Evolutionary conservation across 164 flowering plant species (phyloP), one percentile per base, ranked within the genome.

Genomic region (Macadamia tetraphylla): DNA sequence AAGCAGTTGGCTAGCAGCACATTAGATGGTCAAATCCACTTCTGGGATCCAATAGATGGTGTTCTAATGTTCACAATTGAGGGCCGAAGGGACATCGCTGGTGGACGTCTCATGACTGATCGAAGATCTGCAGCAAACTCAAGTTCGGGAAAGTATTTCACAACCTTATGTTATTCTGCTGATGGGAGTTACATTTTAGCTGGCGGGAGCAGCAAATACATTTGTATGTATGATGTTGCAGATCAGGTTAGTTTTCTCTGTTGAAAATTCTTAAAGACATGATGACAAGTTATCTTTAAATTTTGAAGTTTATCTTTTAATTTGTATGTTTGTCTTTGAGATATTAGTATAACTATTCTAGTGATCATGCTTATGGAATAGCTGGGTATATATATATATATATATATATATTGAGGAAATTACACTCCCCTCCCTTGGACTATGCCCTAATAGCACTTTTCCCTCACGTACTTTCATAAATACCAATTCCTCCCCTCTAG

Each of bases 171-270:
- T 71, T 95, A 92, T 71, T 90, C 98, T 66, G 98, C 98, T 73
- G 99, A 95, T 78, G 99, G 99, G 52, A 90, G 86, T 77, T 95
- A 90, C 76, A 90, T 95, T 74, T 82, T 95, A 73, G 99, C 98
- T 70, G 99, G 89, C 11, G 98, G 99, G 67, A 88, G 77, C 73
- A 95, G 99, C 82, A 95, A 87, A 79, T 92, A 81, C 76, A 90
- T 95, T 6, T 95, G 99, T 69, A 88, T 95, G 97, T 95, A 95
- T 79, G 98, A 91, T 73, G 81, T 95, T 76, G 91, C 97, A 58
- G 99, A 95, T 76, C 96, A 95, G 98, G 99, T 95, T 62, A 12
- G 77, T 68, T 29, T 23, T 9, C 56, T 18, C 64, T 18, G 35
- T 55, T 65, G 9, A 46, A 8, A 35, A 8, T 46, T 46, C 2